A percentile compares a stretch with the other conserved stretches of the same genome.
Conservation (phyloP, 2,329 filamentous ascomycete genomes). For the Aurifilum marmelostoma region DNA sequence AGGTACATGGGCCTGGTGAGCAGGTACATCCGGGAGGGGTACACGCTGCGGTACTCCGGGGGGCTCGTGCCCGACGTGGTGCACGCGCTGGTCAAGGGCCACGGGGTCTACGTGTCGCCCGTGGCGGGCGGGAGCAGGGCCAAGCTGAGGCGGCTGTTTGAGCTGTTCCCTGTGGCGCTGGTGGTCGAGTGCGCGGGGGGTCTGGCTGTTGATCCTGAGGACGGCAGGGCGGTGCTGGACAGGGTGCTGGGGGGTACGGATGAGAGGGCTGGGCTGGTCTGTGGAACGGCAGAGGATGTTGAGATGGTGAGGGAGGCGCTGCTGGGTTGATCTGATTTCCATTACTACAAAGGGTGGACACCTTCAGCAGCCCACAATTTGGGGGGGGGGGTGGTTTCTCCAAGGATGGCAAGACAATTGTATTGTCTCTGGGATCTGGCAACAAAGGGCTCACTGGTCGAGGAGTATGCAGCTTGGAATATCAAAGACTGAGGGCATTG, state of each 20-base stretch:
- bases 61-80: constrained; percentile 65
- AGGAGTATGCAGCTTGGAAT: not conserved
- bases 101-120: constrained; percentile 64
- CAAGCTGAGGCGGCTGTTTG: constrained; percentile 62
- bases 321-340: constrained; percentile 10
- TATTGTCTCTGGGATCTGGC: not conserved
- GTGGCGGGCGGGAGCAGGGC: constrained; percentile 55
- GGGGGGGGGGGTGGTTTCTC: too few relatives aligned
- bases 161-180: constrained; percentile 62
- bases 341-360: not conserved
- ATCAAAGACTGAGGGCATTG: not conserved
- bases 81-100: constrained; percentile 62
- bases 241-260: constrained; percentile 45
- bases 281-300: constrained; percentile 55
- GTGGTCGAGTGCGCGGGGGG: constrained; percentile 64
- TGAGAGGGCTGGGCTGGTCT: constrained; percentile 55
- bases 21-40: constrained; percentile 54
- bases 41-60: constrained; percentile 63
- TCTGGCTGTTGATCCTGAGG: constrained; percentile 52
- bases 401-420: not conserved
- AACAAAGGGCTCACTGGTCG: not conserved
- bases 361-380: not conserved
- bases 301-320: constrained; percentile 39
- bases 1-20: constrained; percentile 54
- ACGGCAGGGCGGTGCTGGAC: constrained; percentile 47